Evolutionary conservation across 179 eudicot genomes (phyloP), one percentile per base, ranked within the genome.

Genomic region (Silene vulgaris): DNA sequence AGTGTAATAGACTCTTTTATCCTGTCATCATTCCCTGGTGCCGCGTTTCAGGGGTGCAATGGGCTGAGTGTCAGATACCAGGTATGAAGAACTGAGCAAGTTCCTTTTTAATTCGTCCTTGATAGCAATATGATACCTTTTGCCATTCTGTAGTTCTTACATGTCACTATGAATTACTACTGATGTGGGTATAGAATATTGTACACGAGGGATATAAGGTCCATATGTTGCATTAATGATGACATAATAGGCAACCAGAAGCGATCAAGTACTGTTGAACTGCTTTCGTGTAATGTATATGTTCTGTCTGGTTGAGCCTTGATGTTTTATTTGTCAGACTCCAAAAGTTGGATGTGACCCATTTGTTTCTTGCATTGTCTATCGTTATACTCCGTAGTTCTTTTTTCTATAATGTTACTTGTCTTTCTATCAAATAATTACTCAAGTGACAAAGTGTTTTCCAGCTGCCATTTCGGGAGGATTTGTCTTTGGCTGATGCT

Each of bases 31-130:
- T 95, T 95, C 84, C 96, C 97, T 56, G 97, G 92, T 72, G 87
- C 96, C 71, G 88, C 89, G 61, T 86, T 80, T 82, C 95, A 95
- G 81, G 87, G 96, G 72, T 85, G 91, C 86, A 90, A 90, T 74
- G 99, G 99, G 60, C 80, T 92, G 84, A 90, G 91, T 74, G 85
- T 86, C 76, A 88, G 89, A 81, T 95, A 95, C 80, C 97, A 87
- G 98, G 98, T 94, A 82, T 9, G 68, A 72, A 20, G 37, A 72
- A 13, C 6, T 19, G 40, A 9, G 26, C 59, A 48, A 3, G 29
- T 62, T 57, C 50, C n/a, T 37, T 71, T 43, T 56, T 61, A 4
- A 35, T 62, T 59, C 28, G 48, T 62, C 21, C 32, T n/a, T n/a
- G 17, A 63, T 37, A 43, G 30, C 19, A 7, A 11, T 14, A 50